A percentile compares a stretch with the other conserved stretches of the same genome.
Evolutionary conservation across 352 stramenopile species (phyloP).

Genomic region (Phytophthora fragariae): DNA sequence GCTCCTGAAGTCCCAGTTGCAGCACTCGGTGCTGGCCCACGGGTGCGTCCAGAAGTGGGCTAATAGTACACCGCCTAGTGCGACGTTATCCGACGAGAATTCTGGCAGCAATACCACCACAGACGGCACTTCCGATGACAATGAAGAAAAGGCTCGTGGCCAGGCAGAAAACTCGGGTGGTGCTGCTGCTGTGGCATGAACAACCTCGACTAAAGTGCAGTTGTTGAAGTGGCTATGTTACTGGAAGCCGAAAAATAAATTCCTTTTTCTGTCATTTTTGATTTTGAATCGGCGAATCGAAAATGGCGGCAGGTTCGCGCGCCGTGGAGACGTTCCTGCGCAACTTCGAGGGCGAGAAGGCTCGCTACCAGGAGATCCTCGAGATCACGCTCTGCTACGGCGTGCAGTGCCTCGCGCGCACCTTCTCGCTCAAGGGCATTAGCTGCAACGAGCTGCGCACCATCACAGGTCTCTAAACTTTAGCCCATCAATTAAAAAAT

Average conservation of each 20-base stretch:
- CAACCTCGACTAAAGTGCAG: constrained; percentile 8
- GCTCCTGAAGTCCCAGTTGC: constrained; percentile 58
- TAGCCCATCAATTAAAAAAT: too few relatives aligned
- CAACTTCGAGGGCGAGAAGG: constrained; percentile 67
- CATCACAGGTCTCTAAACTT: constrained; percentile 48
- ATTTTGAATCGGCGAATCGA: constrained; percentile 17
- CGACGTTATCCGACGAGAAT: constrained; percentile 9
- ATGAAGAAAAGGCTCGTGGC: constrained; percentile 12
- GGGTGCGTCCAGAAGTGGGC: constrained; percentile 70
- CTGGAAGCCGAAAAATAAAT: not conserved
- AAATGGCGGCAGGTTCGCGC: constrained; percentile 36
- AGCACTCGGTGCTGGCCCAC: constrained; percentile 59
- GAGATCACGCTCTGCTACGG: constrained; percentile 80
- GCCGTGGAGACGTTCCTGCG: constrained; percentile 72
- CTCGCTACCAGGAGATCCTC: constrained; percentile 64
- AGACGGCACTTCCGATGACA: not conserved
- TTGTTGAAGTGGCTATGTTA: constrained; percentile 4
- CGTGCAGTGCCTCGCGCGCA: constrained; percentile 69
- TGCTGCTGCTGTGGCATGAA: constrained; percentile 25
- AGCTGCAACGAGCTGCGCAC: constrained; percentile 63
- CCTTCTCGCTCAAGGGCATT: constrained; percentile 71
- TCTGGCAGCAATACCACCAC: not conserved
- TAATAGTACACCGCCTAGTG: constrained; percentile 35
- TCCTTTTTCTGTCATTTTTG: constrained; percentile 15
- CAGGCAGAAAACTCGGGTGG: constrained; percentile 15